Evolutionary conservation across 1,139 yeast genomes (phyloP).

Genomic region (Lodderomyces margitis): DNA sequence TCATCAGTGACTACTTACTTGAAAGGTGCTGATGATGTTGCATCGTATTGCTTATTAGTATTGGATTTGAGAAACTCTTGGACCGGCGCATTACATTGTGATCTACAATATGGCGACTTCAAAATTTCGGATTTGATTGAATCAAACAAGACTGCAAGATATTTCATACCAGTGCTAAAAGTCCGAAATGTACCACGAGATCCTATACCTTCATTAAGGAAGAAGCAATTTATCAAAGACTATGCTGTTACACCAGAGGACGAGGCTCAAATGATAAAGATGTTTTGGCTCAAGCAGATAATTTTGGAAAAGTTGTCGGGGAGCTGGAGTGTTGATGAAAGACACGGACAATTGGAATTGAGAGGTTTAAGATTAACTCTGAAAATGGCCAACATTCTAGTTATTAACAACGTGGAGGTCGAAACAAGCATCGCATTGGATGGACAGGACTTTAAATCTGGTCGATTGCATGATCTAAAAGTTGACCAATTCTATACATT

Average conservation of each 20-base stretch:
- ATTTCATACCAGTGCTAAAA: slow-evolving; percentile 68
- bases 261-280: slow-evolving; percentile 52
- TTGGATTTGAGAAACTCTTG: slow-evolving; percentile 73
- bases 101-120: slow-evolving; percentile 22
- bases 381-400: slow-evolving; percentile 42
- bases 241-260: slow-evolving; percentile 53
- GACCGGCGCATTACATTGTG: slow-evolving; percentile 42
- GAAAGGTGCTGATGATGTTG: not conserved
- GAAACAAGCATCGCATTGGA: slow-evolving; percentile 34
- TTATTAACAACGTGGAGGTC: slow-evolving; percentile 50
- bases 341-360: slow-evolving; percentile 62
- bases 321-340: slow-evolving; percentile 49
- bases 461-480: slow-evolving; percentile 19
- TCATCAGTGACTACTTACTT: not conserved
- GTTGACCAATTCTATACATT: slow-evolving; percentile 52
- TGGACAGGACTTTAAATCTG: slow-evolving; percentile 10
- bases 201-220: slow-evolving; percentile 73
- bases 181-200: slow-evolving; percentile 42
- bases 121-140: slow-evolving; percentile 31
- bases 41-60: slow-evolving; percentile 56
- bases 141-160: slow-evolving; percentile 55
- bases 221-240: slow-evolving; percentile 71
- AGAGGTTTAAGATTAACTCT: slow-evolving; percentile 62
- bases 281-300: slow-evolving; percentile 79
- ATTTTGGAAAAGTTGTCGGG: slow-evolving; percentile 61